These are phyloP conservation scores for Phytophthora parvispora DNA, from an alignment of 352 stramenopile species.

Conservation along the genomic window DNA sequence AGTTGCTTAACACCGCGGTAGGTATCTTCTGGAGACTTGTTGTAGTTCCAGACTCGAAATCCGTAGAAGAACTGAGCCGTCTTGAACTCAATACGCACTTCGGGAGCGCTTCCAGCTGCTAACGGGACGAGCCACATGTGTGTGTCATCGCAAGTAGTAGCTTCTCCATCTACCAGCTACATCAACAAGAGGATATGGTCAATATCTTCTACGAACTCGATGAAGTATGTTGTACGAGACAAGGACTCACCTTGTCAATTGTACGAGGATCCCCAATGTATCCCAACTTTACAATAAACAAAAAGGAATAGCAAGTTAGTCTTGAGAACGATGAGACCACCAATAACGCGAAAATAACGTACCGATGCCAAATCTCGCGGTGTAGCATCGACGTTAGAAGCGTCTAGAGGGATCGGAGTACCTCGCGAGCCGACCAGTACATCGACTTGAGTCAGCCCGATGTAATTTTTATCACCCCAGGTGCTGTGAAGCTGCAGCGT, in stretches of 20 bases:
- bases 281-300: conserved; percentile 52
- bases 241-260: conserved; percentile 84
- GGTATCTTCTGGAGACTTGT: conserved; percentile 80
- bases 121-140: conserved; percentile 94
- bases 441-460: conserved; percentile 85
- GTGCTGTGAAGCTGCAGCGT: conserved; percentile 68
- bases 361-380: conserved; percentile 82
- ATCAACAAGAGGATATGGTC: no score
- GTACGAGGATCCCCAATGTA: conserved; percentile 87
- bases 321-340: not conserved
- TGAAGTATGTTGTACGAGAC: not conserved
- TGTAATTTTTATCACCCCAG: conserved; percentile 88
- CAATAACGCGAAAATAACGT: conserved; percentile 1
- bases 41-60: conserved; percentile 88
- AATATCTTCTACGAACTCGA: no score
- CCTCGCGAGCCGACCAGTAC: conserved; percentile 65
- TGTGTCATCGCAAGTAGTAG: conserved; percentile 87
- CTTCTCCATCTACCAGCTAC: conserved; percentile 86
- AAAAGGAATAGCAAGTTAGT: not conserved
- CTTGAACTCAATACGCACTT: conserved; percentile 75
- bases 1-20: conserved; percentile 78
- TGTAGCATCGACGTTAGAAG: conserved; percentile 60
- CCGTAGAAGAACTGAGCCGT: conserved; percentile 63
- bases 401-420: conserved; percentile 48
- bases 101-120: conserved; percentile 23